These are phyloP conservation scores for Uronychia setigera DNA, from an alignment of 73 alveolate genomes.

Conservation along the genomic window DNA sequence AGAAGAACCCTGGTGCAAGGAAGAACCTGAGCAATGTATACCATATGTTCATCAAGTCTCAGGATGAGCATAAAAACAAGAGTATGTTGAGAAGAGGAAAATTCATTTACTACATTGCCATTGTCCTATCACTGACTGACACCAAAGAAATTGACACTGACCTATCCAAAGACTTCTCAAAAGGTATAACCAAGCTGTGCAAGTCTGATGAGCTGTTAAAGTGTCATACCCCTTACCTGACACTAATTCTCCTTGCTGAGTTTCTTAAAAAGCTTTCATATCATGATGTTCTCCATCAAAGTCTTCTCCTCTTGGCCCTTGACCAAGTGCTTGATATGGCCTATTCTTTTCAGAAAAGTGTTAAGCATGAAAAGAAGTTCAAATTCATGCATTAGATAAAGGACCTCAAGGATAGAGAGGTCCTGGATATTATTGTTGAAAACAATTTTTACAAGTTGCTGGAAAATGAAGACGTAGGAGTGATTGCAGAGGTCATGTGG, in stretches of 20 bases:
- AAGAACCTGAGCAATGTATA: slow-evolving; percentile 10
- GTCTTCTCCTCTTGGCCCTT: slow-evolving; percentile 9
- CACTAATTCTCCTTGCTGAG: slow-evolving; percentile 36
- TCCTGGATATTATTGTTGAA: slow-evolving; percentile 35
- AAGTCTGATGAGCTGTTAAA: slow-evolving; percentile 25
- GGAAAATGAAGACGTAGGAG: slow-evolving; percentile 39
- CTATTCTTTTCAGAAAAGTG: slow-evolving; percentile 11
- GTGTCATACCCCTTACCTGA: slow-evolving; percentile 41
- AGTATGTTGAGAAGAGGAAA: slow-evolving; percentile 18
- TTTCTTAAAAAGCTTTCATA: slow-evolving; percentile 20
- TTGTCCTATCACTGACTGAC: slow-evolving; percentile 20
- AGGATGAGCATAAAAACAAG: background rate
- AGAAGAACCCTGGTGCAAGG: slow-evolving; percentile 15
- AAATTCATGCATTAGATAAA: slow-evolving; percentile 37
- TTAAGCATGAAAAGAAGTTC: slow-evolving; percentile 34
- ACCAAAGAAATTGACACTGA: slow-evolving; percentile 22
- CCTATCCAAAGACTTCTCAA: slow-evolving; percentile 25
- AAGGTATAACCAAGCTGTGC: slow-evolving; percentile 25
- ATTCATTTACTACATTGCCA: slow-evolving; percentile 42
- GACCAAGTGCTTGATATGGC: slow-evolving; percentile 33
- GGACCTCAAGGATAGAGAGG: slow-evolving; percentile 41
- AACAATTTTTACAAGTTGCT: slow-evolving; percentile 23
- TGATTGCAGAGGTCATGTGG: slow-evolving; percentile 52
- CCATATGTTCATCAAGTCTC: background rate
- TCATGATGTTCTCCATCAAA: slow-evolving; percentile 41